These are phyloP conservation scores for Kodamaea arcana DNA, from an alignment of 1,139 yeast genomes.

Conservation along the genomic window DNA sequence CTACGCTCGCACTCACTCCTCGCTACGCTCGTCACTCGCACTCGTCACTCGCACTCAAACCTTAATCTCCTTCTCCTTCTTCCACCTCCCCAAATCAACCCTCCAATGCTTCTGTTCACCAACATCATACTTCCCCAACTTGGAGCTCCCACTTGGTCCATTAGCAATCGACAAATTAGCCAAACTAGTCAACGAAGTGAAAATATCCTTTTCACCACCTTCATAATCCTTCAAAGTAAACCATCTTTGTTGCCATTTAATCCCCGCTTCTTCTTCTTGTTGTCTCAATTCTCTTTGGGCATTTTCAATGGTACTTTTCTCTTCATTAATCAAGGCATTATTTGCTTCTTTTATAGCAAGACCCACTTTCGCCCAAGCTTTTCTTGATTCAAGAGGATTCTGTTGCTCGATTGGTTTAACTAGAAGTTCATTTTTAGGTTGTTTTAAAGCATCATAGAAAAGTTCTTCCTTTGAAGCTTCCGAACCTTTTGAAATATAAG, in stretches of 20 bases:
- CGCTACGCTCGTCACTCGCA: neutral
- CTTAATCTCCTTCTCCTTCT: conserved; percentile 54
- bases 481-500: conserved; percentile 46
- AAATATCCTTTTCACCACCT: conserved; percentile 34
- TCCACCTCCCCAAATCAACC: conserved; percentile 51
- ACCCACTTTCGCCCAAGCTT: conserved; percentile 85
- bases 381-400: conserved; percentile 70
- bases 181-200: conserved; percentile 47
- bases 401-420: conserved; percentile 82
- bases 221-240: conserved; percentile 54
- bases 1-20: no score
- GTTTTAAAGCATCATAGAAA: conserved; percentile 66
- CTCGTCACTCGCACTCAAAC: conserved; percentile 20
- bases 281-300: conserved; percentile 77
- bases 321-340: conserved; percentile 66
- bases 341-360: conserved; percentile 77
- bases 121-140: conserved; percentile 48
- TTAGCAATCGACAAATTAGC: conserved; percentile 58
- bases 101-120: conserved; percentile 66
- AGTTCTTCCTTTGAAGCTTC: conserved; percentile 36
- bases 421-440: conserved; percentile 49
- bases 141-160: conserved; percentile 63
- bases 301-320: conserved; percentile 76
- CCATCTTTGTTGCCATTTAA: conserved; percentile 75
- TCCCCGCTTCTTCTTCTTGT: conserved; percentile 60